phyloP scores from a whole-genome alignment of 441 rosid genomes.

The Geranium incanum region DNA sequence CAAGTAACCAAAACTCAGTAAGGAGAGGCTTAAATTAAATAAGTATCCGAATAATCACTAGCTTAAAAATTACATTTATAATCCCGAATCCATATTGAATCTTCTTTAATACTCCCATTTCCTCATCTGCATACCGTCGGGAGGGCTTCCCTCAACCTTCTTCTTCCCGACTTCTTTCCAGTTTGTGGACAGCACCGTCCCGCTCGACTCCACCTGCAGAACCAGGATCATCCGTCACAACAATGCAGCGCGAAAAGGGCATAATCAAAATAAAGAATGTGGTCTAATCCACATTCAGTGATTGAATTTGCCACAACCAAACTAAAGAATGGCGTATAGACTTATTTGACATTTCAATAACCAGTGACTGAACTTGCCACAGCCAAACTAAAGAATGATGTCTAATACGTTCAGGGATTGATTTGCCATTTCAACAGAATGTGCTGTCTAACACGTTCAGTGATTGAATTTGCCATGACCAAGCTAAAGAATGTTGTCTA shows the following conservation, averaged over 20 bases:
- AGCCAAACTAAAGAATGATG: no score
- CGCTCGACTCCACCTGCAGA: slow-evolving; percentile 63
- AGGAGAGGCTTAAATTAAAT: background rate
- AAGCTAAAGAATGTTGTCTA: no score
- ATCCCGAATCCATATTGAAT: background rate
- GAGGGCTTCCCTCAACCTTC: slow-evolving; percentile 77
- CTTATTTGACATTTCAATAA: no score
- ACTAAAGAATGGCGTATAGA: no score
- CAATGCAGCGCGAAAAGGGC: background rate
- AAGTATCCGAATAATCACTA: no score
- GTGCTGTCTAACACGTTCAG: no score
- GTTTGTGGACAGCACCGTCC: slow-evolving; percentile 69
- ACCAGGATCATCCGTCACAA: background rate
- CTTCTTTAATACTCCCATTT: slow-evolving; percentile 51
- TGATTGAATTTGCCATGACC: no score
- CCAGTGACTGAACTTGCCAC: no score
- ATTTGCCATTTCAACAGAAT: no score
- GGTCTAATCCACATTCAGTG: background rate
- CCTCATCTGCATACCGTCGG: slow-evolving; percentile 83
- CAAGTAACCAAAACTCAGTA: background rate
- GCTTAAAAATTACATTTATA: background rate
- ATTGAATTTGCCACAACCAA: no score
- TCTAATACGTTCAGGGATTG: no score
- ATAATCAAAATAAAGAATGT: background rate
- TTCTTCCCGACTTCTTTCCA: slow-evolving; percentile 79